Conservation (phyloP, 768 basidiomycete genomes). For the Panaeolus papilionaceus region DNA sequence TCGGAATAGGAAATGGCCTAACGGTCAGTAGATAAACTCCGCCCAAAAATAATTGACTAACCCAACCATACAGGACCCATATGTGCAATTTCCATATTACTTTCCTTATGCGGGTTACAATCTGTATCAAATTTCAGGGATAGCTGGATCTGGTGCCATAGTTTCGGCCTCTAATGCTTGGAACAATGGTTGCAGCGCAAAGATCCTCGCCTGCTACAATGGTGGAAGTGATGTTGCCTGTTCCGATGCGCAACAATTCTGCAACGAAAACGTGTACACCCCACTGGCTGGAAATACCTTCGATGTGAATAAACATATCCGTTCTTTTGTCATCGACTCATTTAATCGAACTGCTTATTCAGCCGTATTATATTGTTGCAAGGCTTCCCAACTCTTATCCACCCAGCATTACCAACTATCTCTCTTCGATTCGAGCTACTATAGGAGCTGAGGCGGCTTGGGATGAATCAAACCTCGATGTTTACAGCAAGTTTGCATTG, state of each 20-base stretch:
- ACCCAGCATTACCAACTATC: slow-evolving; percentile 40
- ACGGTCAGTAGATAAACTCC: slow-evolving; percentile 43
- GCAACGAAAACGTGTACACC: slow-evolving; percentile 59
- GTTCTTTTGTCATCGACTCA: background rate
- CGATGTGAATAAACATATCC: slow-evolving; percentile 42
- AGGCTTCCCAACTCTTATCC: slow-evolving; percentile 54
- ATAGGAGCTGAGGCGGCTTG: slow-evolving; percentile 53
- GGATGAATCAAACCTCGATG: slow-evolving; percentile 44
- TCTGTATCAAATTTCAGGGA: slow-evolving; percentile 55
- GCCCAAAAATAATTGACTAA: background rate
- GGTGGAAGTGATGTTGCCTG: slow-evolving; percentile 54
- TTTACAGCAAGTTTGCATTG: slow-evolving; percentile 51
- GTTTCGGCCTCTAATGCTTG: slow-evolving; percentile 43
- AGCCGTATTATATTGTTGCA: slow-evolving; percentile 54
- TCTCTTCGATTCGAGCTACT: slow-evolving; percentile 35
- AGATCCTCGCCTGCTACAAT: slow-evolving; percentile 59
- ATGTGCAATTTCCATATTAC: slow-evolving; percentile 59
- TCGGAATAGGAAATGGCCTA: slow-evolving; percentile 65
- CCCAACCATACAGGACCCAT: slow-evolving; percentile 12
- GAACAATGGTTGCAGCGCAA: slow-evolving; percentile 55
- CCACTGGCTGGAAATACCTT: slow-evolving; percentile 58
- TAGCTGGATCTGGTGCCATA: slow-evolving; percentile 42
- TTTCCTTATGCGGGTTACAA: slow-evolving; percentile 58
- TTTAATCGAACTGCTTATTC: background rate
- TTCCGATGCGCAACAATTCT: slow-evolving; percentile 60